phyloP scores from a whole-genome alignment of 306 rosid species.

The Rosa lucieae region DNA sequence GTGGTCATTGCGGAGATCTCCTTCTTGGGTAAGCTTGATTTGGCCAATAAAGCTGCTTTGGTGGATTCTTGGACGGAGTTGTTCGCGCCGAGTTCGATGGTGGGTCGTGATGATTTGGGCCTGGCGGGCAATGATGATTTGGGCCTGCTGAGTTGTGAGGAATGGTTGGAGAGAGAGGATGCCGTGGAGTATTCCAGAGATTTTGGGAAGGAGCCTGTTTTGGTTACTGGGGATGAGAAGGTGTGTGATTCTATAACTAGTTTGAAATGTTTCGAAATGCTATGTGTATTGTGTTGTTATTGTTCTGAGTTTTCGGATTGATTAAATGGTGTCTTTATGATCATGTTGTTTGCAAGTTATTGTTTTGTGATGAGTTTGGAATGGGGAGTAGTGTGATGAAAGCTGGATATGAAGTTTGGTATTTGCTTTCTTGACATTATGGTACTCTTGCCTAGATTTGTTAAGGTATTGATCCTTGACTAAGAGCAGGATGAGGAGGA shows the following conservation, averaged over 20 bases:
- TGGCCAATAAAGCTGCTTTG: constrained; percentile 68
- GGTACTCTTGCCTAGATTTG: background rate
- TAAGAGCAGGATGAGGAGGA: background rate
- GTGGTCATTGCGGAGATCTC: constrained; percentile 85
- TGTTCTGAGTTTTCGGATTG: background rate
- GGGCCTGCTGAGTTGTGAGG: constrained; percentile 61
- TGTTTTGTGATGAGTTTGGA: background rate
- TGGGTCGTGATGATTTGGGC: constrained; percentile 32
- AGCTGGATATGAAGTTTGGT: background rate
- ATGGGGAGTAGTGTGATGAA: background rate
- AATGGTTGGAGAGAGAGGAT: constrained; percentile 83
- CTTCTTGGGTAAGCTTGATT: constrained; percentile 74
- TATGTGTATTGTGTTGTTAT: constrained; percentile 9
- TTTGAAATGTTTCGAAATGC: background rate
- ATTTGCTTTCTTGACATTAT: background rate
- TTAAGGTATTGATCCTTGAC: constrained; percentile 1
- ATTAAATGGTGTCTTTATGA: background rate
- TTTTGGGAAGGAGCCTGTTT: constrained; percentile 62
- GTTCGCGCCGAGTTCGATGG: constrained; percentile 40
- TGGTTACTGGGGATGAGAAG: constrained; percentile 71
- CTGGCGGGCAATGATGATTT: constrained; percentile 25
- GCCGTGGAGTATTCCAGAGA: constrained; percentile 71
- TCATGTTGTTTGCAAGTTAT: background rate
- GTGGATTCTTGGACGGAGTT: constrained; percentile 72
- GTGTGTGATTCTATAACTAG: constrained; percentile 29